Evolutionary conservation across 1,139 yeast species (phyloP), one percentile per base, ranked within the genome.

Genomic region (Saccharomyces hybrid): DNA sequence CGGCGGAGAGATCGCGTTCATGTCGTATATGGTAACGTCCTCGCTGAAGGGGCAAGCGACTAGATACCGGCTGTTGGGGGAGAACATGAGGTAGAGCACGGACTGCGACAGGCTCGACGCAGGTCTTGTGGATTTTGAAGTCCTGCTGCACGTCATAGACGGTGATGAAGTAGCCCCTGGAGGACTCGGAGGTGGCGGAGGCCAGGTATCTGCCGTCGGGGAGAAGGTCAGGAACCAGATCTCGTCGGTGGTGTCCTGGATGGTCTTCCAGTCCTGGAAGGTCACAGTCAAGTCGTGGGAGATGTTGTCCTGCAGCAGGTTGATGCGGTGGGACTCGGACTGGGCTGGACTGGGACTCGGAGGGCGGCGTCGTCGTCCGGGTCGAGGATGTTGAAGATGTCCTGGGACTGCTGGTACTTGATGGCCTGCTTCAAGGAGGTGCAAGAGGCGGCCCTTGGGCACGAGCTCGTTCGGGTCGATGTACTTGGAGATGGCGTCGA

Each of bases 151-250:
- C 88, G 65, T 84, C 86, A 73, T 88, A 88, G 16, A 90, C 75
- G 31, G 83, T 73, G 41, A 89, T 75, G 28, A 78, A 75, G 4
- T 67, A 59, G 49, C 67, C 71, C 3, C 65, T 63, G 8, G 58
- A 53, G 19, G 83, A 79, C 64, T 88, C 95, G 21, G 82, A 78
- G 9, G 95, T 84, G 0, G 93, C 89, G 0, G 93, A 80, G 8
- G 89, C 96, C 52, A 91, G 73, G 59, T 75, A 83, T 57, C 76
- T 77, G 1, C 97, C 97, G 71, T 80, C 78, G 47, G 90, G 88
- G 95, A 86, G 66, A 88, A 90, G 57, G 81, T 80, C 14, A 86
- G 76, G 64, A 78, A 85, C 97, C 97, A 91, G 4, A 88, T 95
- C 67, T 91, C 97, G 62, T 86, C 83, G 0, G 75, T 71, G 65